A percentile compares a stretch with the other conserved stretches of the same genome.
Evolutionary conservation across 495 filamentous ascomycete species (phyloP).

Genomic region (Hypoxylon cercidicola): DNA sequence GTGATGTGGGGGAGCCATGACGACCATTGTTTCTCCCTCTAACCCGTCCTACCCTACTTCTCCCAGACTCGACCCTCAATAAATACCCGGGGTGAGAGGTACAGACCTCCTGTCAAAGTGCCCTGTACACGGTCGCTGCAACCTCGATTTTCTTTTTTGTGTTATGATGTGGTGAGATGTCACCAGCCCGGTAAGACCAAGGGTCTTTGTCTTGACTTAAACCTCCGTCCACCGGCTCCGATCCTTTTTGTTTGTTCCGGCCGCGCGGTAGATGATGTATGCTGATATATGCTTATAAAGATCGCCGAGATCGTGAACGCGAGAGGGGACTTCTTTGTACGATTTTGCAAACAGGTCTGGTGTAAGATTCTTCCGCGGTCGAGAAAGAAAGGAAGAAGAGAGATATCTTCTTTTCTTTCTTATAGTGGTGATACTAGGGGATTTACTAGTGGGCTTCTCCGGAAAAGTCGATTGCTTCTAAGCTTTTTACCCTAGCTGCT

Average conservation of each 20-base stretch:
- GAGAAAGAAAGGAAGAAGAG: too few relatives aligned
- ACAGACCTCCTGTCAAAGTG: not conserved
- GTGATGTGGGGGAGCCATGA: constrained; percentile 23
- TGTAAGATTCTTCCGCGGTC: too few relatives aligned
- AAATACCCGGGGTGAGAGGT: not conserved
- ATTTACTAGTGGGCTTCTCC: constrained; percentile 7
- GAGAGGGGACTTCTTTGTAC: too few relatives aligned
- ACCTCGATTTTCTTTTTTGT: constrained; percentile 3
- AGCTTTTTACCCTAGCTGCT: constrained; percentile 15
- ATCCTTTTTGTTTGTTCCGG: constrained; percentile 10
- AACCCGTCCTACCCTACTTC: not conserved
- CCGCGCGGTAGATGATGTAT: too few relatives aligned
- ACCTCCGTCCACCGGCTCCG: constrained; percentile 19
- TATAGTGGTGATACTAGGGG: too few relatives aligned
- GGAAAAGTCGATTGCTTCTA: too few relatives aligned
- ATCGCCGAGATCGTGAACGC: too few relatives aligned
- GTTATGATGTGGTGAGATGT: constrained; percentile 21
- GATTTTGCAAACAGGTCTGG: too few relatives aligned
- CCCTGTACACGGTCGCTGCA: not conserved
- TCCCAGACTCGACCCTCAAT: not conserved
- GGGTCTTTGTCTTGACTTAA: constrained; percentile 10
- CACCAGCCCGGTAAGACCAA: constrained; percentile 25
- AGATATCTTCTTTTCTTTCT: too few relatives aligned
- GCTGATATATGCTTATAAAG: too few relatives aligned
- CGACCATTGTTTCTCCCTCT: not conserved